Conservation (phyloP, 2,329 filamentous ascomycete genomes). For the Geoglossum cookeanum region DNA sequence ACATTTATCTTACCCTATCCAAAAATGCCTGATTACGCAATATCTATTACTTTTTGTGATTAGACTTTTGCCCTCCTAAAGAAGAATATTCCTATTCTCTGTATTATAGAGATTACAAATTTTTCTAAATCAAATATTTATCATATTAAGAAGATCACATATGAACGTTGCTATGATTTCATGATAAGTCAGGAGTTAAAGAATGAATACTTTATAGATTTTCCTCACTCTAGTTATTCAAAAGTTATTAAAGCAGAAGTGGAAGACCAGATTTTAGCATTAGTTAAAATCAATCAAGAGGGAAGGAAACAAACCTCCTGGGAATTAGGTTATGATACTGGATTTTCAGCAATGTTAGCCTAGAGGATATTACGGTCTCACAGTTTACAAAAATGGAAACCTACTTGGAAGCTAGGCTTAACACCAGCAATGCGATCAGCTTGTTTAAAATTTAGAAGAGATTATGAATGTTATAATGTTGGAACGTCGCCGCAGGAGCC, state of each 20-base stretch:
- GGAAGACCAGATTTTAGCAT: not conserved
- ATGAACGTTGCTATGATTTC: too few species aligned
- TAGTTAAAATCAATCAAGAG: not conserved
- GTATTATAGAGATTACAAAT: too few species aligned
- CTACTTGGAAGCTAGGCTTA: not conserved
- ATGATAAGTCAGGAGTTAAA: not conserved
- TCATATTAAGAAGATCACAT: too few species aligned
- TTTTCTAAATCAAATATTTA: too few species aligned
- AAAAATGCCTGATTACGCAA: too few species aligned
- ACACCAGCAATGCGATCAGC: not conserved
- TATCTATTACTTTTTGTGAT: too few species aligned
- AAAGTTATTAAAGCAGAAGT: not conserved
- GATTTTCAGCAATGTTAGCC: not conserved
- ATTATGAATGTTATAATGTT: too few species aligned
- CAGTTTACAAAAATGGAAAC: not conserved
- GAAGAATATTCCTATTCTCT: too few species aligned
- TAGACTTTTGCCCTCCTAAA: too few species aligned
- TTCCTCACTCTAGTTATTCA: not conserved
- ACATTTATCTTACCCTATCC: too few species aligned
- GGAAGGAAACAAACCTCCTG: not conserved
- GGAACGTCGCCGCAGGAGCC: too few species aligned
- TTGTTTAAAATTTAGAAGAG: not conserved
- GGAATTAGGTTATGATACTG: not conserved
- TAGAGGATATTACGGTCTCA: not conserved
- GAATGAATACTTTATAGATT: too few species aligned